Conservation (phyloP, 805 yeast genomes). For the Teunomyces gatunensis region DNA sequence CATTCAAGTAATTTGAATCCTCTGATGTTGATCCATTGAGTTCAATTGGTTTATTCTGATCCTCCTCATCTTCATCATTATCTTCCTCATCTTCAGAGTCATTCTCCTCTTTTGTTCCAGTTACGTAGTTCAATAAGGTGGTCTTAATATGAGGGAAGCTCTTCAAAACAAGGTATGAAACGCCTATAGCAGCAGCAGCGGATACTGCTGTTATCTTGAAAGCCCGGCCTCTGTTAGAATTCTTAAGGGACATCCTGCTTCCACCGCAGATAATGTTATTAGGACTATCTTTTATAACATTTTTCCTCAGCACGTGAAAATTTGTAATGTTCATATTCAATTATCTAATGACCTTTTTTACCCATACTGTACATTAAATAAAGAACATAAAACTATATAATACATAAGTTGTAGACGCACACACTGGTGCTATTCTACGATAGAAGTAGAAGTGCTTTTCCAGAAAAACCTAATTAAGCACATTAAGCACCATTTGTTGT, state of each 20-base stretch:
- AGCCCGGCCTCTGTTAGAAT: background rate
- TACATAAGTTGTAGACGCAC: slow-evolving; percentile 3
- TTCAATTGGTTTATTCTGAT: slow-evolving; percentile 23
- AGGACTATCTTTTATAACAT: background rate
- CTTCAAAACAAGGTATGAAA: slow-evolving; percentile 39
- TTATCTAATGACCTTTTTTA: background rate
- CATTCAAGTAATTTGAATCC: slow-evolving; percentile 1
- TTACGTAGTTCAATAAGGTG: slow-evolving; percentile 20
- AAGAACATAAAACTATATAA: slow-evolving; percentile 4
- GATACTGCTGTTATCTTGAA: slow-evolving; percentile 27
- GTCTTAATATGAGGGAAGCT: slow-evolving; percentile 50
- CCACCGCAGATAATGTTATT: background rate
- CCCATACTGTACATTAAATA: slow-evolving; percentile 4
- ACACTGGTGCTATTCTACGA: slow-evolving; percentile 1
- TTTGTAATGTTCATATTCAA: no score
- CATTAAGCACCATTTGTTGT: background rate
- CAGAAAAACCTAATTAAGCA: slow-evolving; percentile 1
- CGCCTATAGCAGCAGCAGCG: slow-evolving; percentile 43
- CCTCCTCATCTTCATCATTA: slow-evolving; percentile 13
- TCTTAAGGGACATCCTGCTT: background rate
- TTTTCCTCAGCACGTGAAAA: background rate
- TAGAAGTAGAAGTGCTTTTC: slow-evolving; percentile 3
- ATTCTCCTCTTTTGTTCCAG: slow-evolving; percentile 17
- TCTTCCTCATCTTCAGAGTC: slow-evolving; percentile 7
- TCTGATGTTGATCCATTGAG: slow-evolving; percentile 6